Percentiles rank a stretch among this genome's conserved stretches.
phyloP scores from a whole-genome alignment of 305 asterid genomes.

The Fraxinus sp. region DNA sequence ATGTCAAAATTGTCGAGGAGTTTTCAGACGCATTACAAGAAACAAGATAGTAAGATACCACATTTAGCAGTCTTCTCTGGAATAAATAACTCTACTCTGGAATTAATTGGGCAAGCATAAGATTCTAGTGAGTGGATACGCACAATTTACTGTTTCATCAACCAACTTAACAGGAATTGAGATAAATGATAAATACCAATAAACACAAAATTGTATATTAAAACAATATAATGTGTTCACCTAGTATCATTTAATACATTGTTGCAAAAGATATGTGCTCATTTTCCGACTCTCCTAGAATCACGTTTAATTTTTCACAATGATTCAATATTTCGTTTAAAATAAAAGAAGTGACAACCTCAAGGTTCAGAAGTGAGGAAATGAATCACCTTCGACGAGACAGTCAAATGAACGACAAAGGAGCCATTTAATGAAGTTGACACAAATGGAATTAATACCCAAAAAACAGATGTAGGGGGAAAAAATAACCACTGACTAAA shows the following conservation, averaged over 20 bases:
- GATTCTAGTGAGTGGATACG: neutral
- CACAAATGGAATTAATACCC: neutral
- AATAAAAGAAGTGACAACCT: neutral
- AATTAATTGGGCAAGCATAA: constrained; percentile 11
- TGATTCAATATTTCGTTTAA: constrained; percentile 4
- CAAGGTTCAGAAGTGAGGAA: neutral
- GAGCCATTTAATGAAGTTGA: neutral
- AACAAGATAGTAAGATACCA: constrained; percentile 30
- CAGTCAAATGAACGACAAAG: constrained; percentile 6
- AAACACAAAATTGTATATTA: neutral
- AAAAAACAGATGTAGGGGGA: neutral
- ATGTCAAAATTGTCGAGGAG: constrained; percentile 51
- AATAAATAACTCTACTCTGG: constrained; percentile 2
- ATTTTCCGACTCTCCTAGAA: constrained; percentile 11
- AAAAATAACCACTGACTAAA: constrained; percentile 1
- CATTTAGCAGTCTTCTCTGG: constrained; percentile 11
- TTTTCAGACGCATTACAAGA: constrained; percentile 44
- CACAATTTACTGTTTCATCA: constrained; percentile 8
- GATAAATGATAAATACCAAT: neutral
- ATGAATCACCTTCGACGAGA: constrained; percentile 18
- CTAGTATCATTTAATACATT: neutral
- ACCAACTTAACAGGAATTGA: constrained; percentile 11
- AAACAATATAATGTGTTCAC: neutral
- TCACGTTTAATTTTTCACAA: neutral
- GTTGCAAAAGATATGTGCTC: neutral